Evolutionary conservation across 2,329 filamentous ascomycete genomes (phyloP), one percentile per base, ranked within the genome.

Genomic region (Hypoxylon sp.): DNA sequence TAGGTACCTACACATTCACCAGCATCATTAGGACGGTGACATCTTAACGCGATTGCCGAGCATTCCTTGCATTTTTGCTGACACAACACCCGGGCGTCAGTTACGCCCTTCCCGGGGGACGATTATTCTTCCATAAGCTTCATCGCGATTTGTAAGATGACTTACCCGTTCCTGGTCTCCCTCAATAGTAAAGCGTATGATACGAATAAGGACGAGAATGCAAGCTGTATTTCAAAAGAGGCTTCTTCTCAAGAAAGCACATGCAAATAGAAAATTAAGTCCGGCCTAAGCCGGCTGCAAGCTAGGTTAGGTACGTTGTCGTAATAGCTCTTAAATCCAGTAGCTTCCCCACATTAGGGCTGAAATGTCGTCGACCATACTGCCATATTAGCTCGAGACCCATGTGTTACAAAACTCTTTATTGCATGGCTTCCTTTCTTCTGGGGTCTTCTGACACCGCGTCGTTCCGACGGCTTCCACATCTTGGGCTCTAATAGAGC

Each of bases 271-370:
- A 58, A 21, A 23, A n/a, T 45, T 17, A 55, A 34, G 28, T 21
- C 57, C 59, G 58, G 48, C 45, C 36, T 34, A 43, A 57, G 30
- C 65, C 43, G 57, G 32, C 59, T 28, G 46, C 34, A 51, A 51
- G 63, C 23, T 23, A 23, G 23, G n/a, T n/a, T 63, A 41, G 65
- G 57, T 51, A 65, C 58, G 61, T 65, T 60, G 55, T 60, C 50
- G 50, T 49, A 41, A 59, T 67, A 28, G 49, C 41, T 34, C 51
- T 63, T 34, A 34, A 51, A 10, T 65, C 48, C 36, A 43, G 46
- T 60, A 65, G 61, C 63, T 65, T 65, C 68, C 23, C 63, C 68
- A 67, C 60, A 67, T 48, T 60, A 69, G 45, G 68, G 63, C 68
- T 71, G 66, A 69, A 55, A 57, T 56, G 64, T 70, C 62, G 57